Evolutionary conservation across 2,329 filamentous ascomycete species (phyloP), one percentile per base, ranked within the genome.

Genomic region (Helotiales sp.): DNA sequence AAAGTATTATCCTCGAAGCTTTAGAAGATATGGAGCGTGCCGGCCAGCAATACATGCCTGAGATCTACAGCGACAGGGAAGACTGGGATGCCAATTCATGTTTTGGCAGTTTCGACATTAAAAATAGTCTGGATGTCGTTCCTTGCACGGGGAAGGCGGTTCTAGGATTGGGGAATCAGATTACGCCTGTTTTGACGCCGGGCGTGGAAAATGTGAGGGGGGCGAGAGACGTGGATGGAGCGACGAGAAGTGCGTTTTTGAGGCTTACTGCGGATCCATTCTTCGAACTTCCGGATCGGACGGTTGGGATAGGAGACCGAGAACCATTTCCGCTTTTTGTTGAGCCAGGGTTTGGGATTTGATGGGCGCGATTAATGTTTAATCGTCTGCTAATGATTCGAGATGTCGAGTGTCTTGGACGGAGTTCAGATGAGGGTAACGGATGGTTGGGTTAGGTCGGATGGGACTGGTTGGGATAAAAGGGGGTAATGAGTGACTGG

Each of bases 11-110:
- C 69, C 80, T 82, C 43, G 85, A 88, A 69, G 87, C 87, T 11
- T 80, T 88, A 75, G 83, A 84, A 64, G 87, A 90, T 73, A 91
- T 91, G 86, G 84, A 86, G 75, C 83, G 88, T 55, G 88, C 87
- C 6, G 86, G 64, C 6, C 64, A 64, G 17, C 47, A 74, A 43
- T 50, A 57, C 17, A 54, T 45, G 15, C 61, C 60, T 22, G 63
- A 66, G n/a, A 68, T 68, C n/a, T 55, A 61, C 26, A 47, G 58
- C 50, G 47, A 43, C 20, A 57, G 69, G 22, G 69, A 70, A 22
- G 60, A 70, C 26, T 73, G 70, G 70, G 66, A 70, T 2, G 40
- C 47, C 1, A 63, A 68, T 47, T 66, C 69, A 6, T 69, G 64
- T 22, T 66, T 69, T 60, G 63, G 59, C 17, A 63, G 54, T 61